Evolutionary conservation across 2,329 filamentous ascomycete genomes (phyloP).

Genomic region (Talaromyces sp.): DNA sequence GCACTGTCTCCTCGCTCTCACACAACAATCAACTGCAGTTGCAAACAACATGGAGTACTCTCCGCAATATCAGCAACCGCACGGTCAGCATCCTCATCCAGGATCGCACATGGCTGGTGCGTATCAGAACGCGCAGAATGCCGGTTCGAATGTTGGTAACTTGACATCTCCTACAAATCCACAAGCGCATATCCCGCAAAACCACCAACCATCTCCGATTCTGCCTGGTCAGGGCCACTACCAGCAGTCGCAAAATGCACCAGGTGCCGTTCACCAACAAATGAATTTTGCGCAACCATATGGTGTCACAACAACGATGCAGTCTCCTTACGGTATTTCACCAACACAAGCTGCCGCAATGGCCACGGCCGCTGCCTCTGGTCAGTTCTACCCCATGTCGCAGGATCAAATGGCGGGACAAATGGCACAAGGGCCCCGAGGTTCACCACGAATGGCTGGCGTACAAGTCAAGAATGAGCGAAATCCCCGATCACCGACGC

Average conservation of each 20-base stretch:
- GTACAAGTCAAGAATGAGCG: slow-evolving; percentile 69
- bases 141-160: slow-evolving; percentile 44
- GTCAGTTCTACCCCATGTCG: slow-evolving; percentile 71
- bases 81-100: slow-evolving; percentile 60
- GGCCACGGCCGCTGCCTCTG: slow-evolving; percentile 88
- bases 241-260: slow-evolving; percentile 60
- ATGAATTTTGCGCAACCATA: slow-evolving; percentile 80
- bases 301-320: slow-evolving; percentile 70
- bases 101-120: slow-evolving; percentile 56
- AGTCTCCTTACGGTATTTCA: slow-evolving; percentile 70
- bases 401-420: slow-evolving; percentile 66
- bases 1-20: slow-evolving; percentile 5
- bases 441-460: slow-evolving; percentile 73
- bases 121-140: slow-evolving; percentile 60
- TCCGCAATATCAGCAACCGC: slow-evolving; percentile 66
- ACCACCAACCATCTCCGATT: slow-evolving; percentile 71
- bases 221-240: slow-evolving; percentile 72
- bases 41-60: slow-evolving; percentile 65
- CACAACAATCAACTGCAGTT: background rate
- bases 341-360: slow-evolving; percentile 87
- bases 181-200: slow-evolving; percentile 61
- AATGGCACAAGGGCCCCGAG: slow-evolving; percentile 53
- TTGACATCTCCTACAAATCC: slow-evolving; percentile 73
- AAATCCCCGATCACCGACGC: slow-evolving; percentile 71
- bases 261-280: slow-evolving; percentile 60